Conservation (phyloP, 805 yeast species). For the Wickerhamiella occidentalis region DNA sequence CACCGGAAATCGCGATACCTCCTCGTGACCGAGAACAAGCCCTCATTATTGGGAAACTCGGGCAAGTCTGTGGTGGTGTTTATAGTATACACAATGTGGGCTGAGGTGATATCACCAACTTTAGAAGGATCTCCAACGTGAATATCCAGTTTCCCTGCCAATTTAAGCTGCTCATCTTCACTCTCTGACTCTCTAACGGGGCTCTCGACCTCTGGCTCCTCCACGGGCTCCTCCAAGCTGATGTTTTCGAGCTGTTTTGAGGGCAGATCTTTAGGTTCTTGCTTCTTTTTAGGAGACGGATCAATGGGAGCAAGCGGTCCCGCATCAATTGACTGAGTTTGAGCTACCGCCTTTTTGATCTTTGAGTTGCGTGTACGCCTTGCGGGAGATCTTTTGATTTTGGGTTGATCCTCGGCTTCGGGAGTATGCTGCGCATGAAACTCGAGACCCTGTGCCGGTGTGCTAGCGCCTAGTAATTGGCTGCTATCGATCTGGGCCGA, state of each 20-base stretch:
- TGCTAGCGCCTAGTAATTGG: constrained; percentile 2
- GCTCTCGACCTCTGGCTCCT: not conserved
- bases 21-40: constrained; percentile 55
- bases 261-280: not conserved
- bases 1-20: constrained; percentile 89
- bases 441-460: constrained; percentile 5
- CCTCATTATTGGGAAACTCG: constrained; percentile 20
- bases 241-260: not conserved
- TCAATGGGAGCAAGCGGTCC: constrained; percentile 2
- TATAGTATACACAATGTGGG: constrained; percentile 80
- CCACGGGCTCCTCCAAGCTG: constrained; percentile 2
- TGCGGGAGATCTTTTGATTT: not conserved
- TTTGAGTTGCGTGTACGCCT: constrained; percentile 7
- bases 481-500: constrained; percentile 5
- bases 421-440: not conserved
- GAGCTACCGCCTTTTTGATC: not conserved
- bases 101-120: constrained; percentile 79
- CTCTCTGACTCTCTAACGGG: not conserved
- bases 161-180: not conserved
- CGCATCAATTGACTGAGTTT: constrained; percentile 3
- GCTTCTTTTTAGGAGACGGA: not conserved
- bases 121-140: constrained; percentile 82
- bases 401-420: not conserved
- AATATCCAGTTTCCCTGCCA: constrained; percentile 30
- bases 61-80: constrained; percentile 44